Conservation (phyloP, 2,329 filamentous ascomycete genomes). For the Cyphellophora attinorum region DNA sequence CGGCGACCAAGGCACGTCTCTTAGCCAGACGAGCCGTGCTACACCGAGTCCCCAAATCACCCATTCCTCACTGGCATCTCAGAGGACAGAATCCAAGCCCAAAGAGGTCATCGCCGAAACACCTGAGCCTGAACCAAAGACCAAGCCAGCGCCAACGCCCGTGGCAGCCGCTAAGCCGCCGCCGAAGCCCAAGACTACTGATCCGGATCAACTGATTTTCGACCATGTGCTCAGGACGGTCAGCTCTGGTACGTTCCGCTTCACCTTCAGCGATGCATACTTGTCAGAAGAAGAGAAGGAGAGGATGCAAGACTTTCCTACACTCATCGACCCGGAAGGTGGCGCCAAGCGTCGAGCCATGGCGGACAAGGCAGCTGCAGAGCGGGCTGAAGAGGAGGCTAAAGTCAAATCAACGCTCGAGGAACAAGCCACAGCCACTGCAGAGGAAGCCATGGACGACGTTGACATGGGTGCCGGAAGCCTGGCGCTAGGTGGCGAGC, state of each 20-base stretch:
- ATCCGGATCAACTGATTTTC: conserved; percentile 18
- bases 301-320: conserved; percentile 53
- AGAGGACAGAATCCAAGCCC: conserved; percentile 23
- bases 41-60: conserved; percentile 67
- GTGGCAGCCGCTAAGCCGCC: conserved; percentile 18
- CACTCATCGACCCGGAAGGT: conserved; percentile 72
- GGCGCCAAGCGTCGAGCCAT: conserved; percentile 72
- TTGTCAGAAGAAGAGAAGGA: conserved; percentile 39
- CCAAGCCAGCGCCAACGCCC: conserved; percentile 8
- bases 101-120: conserved; percentile 16
- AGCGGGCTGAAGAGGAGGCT: conserved; percentile 43
- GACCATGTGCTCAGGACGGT: conserved; percentile 37
- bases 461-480: conserved; percentile 76
- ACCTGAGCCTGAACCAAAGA: conserved; percentile 3
- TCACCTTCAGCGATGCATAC: conserved; percentile 41
- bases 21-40: conserved; percentile 72
- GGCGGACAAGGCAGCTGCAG: conserved; percentile 61
- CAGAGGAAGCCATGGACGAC: conserved; percentile 44
- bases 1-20: conserved; percentile 54
- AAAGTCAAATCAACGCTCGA: conserved; percentile 45
- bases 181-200: conserved; percentile 17
- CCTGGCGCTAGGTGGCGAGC: conserved; percentile 82
- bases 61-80: conserved; percentile 32
- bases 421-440: conserved; percentile 25
- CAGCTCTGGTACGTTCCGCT: conserved; percentile 41